Base-by-base conservation (phyloP, 2,329 filamentous ascomycete species). In the Arthrobotrys pseudoclavata region DNA sequence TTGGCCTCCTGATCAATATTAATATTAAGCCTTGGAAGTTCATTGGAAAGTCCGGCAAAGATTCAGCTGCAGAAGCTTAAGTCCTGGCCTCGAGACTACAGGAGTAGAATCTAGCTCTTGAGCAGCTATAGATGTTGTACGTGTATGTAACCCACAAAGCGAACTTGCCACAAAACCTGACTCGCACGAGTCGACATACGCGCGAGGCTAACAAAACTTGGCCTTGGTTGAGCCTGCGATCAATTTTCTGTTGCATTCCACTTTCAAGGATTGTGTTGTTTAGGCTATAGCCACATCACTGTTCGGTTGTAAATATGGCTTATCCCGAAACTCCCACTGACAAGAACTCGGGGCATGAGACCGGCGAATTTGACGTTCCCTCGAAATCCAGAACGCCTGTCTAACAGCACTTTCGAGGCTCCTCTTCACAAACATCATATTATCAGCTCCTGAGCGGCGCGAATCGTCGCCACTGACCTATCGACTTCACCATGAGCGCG, bases 401-500 rank as follows among this genome's bases (percentile, higher is more conserved):
- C 13, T 15, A 13, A 40, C 34, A 40, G 34, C 34, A 40, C 34
- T 10, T 40, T 40, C 34, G 34, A 31, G 29, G 29, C 29, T 31
- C 34, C 34, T 40, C 34, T 40, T 7, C 34, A 6, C 34, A 40
- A 40, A 40, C 3, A 13, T 7, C 10, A 40, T 31, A 31, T 31
- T 31, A 31, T 31, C 29, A 31, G 4, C 4, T 31, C 29, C 9
- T 31, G 29, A 40, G 12, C 34, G 34, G 34, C 34, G 34, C 34
- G 34, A 40, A 40, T 40, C 34, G 34, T 40, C 34, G 34, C 34
- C 34, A 40, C 34, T 40, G 12, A 40, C 34, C 5, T 7, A 29
- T 50, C 37, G 37, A 37, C 26, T 50, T 31, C 57, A 63, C 45
- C 55, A 70, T 70, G 68, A 53, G 42, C 55, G 4, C 68, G 24